A percentile compares a stretch with the other conserved stretches of the same genome.
These are phyloP conservation scores for Poronia punctata DNA, from an alignment of 495 filamentous ascomycete genomes.

Conservation along the genomic window DNA sequence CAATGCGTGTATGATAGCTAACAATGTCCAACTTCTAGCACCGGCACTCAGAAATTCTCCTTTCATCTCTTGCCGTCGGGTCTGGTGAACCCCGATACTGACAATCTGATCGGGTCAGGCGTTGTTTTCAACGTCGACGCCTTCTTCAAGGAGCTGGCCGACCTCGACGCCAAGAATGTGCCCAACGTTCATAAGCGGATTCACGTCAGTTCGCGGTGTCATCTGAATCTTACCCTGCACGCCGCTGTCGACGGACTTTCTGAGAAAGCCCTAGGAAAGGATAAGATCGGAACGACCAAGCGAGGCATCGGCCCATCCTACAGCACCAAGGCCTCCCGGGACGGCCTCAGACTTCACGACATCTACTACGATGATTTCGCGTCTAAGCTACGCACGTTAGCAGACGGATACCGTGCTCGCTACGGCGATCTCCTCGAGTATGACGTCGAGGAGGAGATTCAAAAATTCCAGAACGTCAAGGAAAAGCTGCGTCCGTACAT, in stretches of 20 bases:
- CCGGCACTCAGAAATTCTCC: conserved; percentile 54
- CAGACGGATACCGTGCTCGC: conserved; percentile 57
- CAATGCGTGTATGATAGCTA: conserved; percentile 43
- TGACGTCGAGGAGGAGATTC: conserved; percentile 73
- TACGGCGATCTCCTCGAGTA: conserved; percentile 71
- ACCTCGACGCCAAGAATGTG: conserved; percentile 66
- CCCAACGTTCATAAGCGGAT: conserved; percentile 57
- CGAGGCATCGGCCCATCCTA: conserved; percentile 76
- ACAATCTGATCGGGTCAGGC: conserved; percentile 81
- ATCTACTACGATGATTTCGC: conserved; percentile 70
- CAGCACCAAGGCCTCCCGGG: conserved; percentile 68
- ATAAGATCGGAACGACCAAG: conserved; percentile 50
- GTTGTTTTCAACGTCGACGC: conserved; percentile 76
- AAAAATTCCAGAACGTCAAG: conserved; percentile 54
- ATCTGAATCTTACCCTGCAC: conserved; percentile 80
- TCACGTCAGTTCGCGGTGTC: conserved; percentile 72
- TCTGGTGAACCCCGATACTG: conserved; percentile 65
- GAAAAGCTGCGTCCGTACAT: conserved; percentile 56
- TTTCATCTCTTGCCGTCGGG: conserved; percentile 64
- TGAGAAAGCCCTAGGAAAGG: conserved; percentile 61
- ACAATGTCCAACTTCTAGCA: conserved; percentile 23
- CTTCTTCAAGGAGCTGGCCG: conserved; percentile 79
- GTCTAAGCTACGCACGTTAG: conserved; percentile 59
- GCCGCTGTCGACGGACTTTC: conserved; percentile 74
- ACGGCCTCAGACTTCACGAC: conserved; percentile 67